Evolutionary conservation across 352 stramenopile species (phyloP).

Genomic region (Nothophytophthora sp.): DNA sequence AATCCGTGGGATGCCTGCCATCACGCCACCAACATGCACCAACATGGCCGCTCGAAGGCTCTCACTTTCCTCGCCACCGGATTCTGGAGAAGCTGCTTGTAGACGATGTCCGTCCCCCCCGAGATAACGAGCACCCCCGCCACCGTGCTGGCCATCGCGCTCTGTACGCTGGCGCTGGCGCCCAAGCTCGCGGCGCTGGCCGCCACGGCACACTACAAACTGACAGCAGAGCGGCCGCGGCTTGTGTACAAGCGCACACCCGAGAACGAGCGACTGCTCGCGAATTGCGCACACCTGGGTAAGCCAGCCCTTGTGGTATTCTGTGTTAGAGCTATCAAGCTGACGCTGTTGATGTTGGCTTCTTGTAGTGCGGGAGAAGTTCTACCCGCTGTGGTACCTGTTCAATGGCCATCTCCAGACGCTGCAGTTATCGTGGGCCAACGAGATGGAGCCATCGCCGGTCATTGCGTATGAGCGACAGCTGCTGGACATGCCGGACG

Average conservation of each 20-base stretch:
- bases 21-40: too few species aligned
- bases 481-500: conserved; percentile 60
- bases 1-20: too few species aligned
- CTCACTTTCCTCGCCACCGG: too few species aligned
- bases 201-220: conserved; percentile 28
- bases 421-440: conserved; percentile 42
- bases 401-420: conserved; percentile 72
- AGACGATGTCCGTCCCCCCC: conserved; percentile 4
- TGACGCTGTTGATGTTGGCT: too few species aligned
- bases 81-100: not conserved
- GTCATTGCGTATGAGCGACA: conserved; percentile 56
- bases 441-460: conserved; percentile 28
- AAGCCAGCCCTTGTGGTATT: too few species aligned
- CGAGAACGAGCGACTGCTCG: conserved; percentile 38
- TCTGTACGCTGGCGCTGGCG: conserved; percentile 13
- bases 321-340: too few species aligned
- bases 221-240: conserved; percentile 40
- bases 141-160: conserved; percentile 11
- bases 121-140: conserved; percentile 4
- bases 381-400: conserved; percentile 60
- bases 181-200: conserved; percentile 18
- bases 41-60: too few species aligned
- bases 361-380: conserved; percentile 41
- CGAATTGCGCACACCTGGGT: conserved; percentile 41
- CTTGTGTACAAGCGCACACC: conserved; percentile 42